Evolutionary conservation across 768 basidiomycete species (phyloP), one percentile per base, ranked within the genome.

Genomic region (Termitomyces sp.): DNA sequence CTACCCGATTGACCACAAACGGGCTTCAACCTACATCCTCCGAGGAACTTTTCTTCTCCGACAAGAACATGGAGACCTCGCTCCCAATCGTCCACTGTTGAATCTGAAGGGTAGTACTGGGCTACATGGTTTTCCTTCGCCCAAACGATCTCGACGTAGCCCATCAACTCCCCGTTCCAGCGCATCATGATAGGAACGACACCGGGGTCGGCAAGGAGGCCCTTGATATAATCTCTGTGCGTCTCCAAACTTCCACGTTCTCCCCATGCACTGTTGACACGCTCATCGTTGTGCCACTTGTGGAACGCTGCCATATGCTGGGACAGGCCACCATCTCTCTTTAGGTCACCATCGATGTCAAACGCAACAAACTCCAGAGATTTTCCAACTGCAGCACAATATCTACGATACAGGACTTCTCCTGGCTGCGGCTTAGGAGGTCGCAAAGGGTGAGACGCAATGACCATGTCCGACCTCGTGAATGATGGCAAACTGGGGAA

Each of bases 381-480:
- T 53, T 71, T 65, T n/a, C 65, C 64, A 58, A 65, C 68, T 54
- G 54, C 58, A 52, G 65, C 67, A 64, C 62, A 70, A 58, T 61
- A 80, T 57, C 58, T 66, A 48, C 55, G 69, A 67, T 79, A 80
- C n/a, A 80, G 50, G 17, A 76, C 54, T 62, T 74, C 59, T 45
- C 77, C 66, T 19, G 70, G 63, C 37, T 48, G 45, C 1, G 79
- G 79, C 53, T 80, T 80, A 0, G 74, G 65, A 2, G 78, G 79
- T 12, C 79, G 72, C n/a, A 77, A 65, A n/a, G 79, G 79, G 60
- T 80, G 79, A 26, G 68, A 68, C n/a, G 79, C 59, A 58, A 78
- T 73, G n/a, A 80, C 77, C 52, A 71, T 69, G 24, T 77, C 70
- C 7, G 65, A 69, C 54, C 77, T 68, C 14, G 79, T 80, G 69